A percentile compares a stretch with the other conserved stretches of the same genome.
phyloP scores from a whole-genome alignment of 169 alveolate genomes.

The Blepharisma undulans region DNA sequence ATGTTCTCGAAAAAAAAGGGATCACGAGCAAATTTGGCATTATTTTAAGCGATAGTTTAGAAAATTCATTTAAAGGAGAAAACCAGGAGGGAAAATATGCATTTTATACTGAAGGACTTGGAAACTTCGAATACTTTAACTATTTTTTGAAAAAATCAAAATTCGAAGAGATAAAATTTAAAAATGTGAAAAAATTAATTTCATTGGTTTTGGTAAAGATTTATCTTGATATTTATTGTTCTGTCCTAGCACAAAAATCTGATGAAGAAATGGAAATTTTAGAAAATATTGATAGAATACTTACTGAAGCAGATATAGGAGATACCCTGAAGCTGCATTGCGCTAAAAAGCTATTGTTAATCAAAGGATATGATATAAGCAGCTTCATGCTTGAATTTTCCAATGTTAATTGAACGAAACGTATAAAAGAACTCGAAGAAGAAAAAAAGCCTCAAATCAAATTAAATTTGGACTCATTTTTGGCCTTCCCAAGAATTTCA shows the following conservation, averaged over 20 bases:
- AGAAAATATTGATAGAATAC: not conserved
- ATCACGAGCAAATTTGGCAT: not conserved
- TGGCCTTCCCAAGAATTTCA: not conserved
- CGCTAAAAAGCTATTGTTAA: not conserved
- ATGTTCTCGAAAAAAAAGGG: not conserved
- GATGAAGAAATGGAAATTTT: not conserved
- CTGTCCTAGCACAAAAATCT: not conserved
- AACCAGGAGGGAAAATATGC: not conserved
- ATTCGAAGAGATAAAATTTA: not conserved
- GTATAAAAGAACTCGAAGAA: not conserved
- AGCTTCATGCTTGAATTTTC: not conserved
- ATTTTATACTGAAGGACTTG: not conserved
- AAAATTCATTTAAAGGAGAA: not conserved
- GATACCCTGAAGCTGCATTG: not conserved
- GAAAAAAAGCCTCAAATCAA: not conserved
- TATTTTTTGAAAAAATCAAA: not conserved
- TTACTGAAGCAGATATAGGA: not conserved
- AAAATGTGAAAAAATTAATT: not conserved
- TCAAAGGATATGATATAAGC: not conserved
- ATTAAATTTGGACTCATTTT: not conserved
- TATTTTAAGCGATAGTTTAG: not conserved
- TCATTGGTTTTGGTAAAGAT: not conserved
- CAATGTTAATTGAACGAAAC: not conserved
- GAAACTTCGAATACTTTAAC: not conserved
- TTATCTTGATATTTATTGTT: not conserved